Evolutionary conservation across 148 eudicot genomes (phyloP), one percentile per base, ranked within the genome.

Genomic region (Fagopyrum tataricum): DNA sequence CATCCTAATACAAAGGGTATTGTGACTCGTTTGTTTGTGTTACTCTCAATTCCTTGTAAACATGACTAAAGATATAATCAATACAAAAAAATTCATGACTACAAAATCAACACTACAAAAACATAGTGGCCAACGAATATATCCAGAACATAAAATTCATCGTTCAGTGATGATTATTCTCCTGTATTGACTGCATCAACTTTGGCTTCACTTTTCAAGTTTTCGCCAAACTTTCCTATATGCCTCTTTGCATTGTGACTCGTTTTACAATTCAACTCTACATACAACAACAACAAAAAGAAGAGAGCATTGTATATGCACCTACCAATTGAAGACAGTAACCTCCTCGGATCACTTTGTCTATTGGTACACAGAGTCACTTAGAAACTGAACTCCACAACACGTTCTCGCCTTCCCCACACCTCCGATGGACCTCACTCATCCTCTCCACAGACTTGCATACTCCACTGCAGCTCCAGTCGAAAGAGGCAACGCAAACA

Each of bases 401-500:
- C 53, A 81, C 78, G 44, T 67, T 64, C 51, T 83, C 86, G 8
- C 86, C 86, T 81, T 83, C 86, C 14, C 86, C 86, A 44, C 86
- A 83, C 68, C 86, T 81, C 15, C 78, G 76, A 76, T 83, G 86
- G 44, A 83, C 86, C 68, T 83, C 86, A 68, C 74, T 80, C 64
- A 83, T 83, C 70, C 86, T 76, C 58, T 83, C 86, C 9, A 76
- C 80, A 0, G 86, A 83, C 74, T 67, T 78, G 74, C 86, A 83
- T 12, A 83, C 81, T 42, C 86, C 86, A 11, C 86, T 83, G 72
- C 86, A 83, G 55, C 58, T 78, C 86, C 86, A 83, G 42, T 83
- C 86, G 20, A 83, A 83, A 18, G 86, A 83, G 55, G 86, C 86
- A 41, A 83, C 84, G 41, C 86, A 83, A 56, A 76, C 46, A 47